phyloP scores from a whole-genome alignment of 768 basidiomycete species.

The Ramaria sp. region DNA sequence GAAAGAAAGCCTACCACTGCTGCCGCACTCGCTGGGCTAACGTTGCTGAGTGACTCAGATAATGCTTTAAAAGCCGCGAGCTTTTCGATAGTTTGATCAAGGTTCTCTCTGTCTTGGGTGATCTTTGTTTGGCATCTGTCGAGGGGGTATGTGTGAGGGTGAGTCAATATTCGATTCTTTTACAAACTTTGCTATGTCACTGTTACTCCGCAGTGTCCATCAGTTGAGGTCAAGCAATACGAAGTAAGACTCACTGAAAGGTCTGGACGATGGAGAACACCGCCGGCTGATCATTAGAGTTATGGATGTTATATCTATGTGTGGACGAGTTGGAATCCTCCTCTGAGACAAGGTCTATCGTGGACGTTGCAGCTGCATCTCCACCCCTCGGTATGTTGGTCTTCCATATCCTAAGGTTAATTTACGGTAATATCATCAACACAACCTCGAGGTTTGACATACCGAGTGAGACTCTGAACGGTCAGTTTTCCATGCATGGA shows the following conservation, averaged over 20 bases:
- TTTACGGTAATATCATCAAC: not conserved
- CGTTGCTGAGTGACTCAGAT: not conserved
- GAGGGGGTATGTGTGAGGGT: not conserved
- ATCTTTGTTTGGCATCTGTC: not conserved
- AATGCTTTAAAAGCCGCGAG: not conserved
- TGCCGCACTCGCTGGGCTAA: not conserved
- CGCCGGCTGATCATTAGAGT: not conserved
- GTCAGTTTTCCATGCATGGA: not conserved
- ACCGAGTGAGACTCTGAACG: not conserved
- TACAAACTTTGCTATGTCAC: constrained; percentile 8
- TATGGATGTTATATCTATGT: not conserved
- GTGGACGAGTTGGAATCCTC: not conserved
- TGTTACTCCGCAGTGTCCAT: not conserved
- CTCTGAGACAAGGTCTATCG: not conserved
- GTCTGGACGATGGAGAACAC: not conserved
- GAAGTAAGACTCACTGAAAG: not conserved
- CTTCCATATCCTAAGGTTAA: not conserved
- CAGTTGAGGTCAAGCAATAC: not conserved
- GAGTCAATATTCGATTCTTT: not conserved
- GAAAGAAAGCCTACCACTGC: not conserved
- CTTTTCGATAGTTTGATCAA: not conserved
- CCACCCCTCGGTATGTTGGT: not conserved
- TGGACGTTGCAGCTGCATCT: not conserved
- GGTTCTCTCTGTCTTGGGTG: not conserved
- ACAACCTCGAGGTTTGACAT: not conserved